These are phyloP conservation scores for Phialophora tarda DNA, from an alignment of 2,329 filamentous ascomycete species.

Conservation along the genomic window DNA sequence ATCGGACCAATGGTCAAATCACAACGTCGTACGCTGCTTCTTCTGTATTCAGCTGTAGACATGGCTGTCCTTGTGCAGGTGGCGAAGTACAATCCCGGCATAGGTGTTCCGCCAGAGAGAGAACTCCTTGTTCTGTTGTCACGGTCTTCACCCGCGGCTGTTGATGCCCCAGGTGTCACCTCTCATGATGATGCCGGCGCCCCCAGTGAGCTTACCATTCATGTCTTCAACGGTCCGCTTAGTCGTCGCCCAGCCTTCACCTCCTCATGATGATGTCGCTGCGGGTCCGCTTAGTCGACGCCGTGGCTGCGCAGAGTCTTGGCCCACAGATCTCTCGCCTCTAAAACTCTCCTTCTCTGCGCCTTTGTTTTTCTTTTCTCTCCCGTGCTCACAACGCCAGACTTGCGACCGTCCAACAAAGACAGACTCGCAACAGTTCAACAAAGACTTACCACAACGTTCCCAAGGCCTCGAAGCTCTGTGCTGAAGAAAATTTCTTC, in stretches of 20 bases:
- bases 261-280: background rate
- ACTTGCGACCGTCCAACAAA: background rate
- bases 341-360: background rate
- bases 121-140: background rate
- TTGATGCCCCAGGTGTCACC: background rate
- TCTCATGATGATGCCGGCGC: background rate
- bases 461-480: conserved; percentile 24
- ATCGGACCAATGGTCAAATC: background rate
- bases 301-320: conserved; percentile 1
- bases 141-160: background rate
- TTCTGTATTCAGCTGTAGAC: background rate
- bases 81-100: background rate
- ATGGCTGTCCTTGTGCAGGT: background rate
- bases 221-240: background rate
- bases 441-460: background rate
- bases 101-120: background rate
- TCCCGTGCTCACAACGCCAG: conserved; percentile 11
- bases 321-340: background rate
- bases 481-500: background rate
- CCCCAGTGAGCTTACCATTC: background rate
- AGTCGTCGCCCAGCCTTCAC: background rate
- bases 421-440: background rate
- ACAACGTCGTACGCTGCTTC: background rate
- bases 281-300: conserved; percentile 23
- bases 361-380: conserved; percentile 3